These are phyloP conservation scores for Fistulinella prunicolor DNA, from an alignment of 768 basidiomycete genomes.

Conservation along the genomic window DNA sequence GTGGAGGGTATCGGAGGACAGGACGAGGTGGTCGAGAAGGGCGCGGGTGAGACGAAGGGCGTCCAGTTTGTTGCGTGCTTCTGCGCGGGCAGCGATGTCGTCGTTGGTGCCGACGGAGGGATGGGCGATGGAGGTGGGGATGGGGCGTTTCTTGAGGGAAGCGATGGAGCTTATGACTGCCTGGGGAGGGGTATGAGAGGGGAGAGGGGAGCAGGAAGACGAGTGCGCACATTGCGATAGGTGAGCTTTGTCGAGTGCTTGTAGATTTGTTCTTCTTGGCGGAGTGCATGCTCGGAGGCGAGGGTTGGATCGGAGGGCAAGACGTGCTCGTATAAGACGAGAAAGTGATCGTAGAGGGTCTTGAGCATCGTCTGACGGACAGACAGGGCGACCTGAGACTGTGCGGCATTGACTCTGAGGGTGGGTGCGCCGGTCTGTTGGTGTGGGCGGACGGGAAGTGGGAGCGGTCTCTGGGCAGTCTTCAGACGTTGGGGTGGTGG, in stretches of 20 bases:
- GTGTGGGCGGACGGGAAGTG: neutral
- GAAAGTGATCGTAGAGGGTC: slow-evolving; percentile 69
- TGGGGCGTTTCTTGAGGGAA: slow-evolving; percentile 47
- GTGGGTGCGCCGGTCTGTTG: slow-evolving; percentile 59
- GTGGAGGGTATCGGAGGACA: slow-evolving; percentile 54
- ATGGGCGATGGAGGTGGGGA: slow-evolving; percentile 58
- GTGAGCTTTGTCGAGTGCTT: slow-evolving; percentile 69
- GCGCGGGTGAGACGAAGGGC: slow-evolving; percentile 51
- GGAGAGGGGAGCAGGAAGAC: neutral
- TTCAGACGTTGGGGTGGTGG: slow-evolving; percentile 67
- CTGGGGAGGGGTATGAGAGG: slow-evolving; percentile 30
- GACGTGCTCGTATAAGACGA: slow-evolving; percentile 60
- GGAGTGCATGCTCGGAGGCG: slow-evolving; percentile 75
- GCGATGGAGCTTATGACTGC: slow-evolving; percentile 52
- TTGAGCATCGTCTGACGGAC: slow-evolving; percentile 82
- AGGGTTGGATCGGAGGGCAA: slow-evolving; percentile 53
- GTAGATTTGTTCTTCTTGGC: slow-evolving; percentile 81
- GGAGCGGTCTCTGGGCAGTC: slow-evolving; percentile 32
- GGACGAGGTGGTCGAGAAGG: slow-evolving; percentile 55
- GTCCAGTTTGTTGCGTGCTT: slow-evolving; percentile 51
- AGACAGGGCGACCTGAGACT: slow-evolving; percentile 68
- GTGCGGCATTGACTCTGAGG: slow-evolving; percentile 62
- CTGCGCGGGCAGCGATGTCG: slow-evolving; percentile 54
- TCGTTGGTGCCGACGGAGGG: slow-evolving; percentile 76
- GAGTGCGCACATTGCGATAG: slow-evolving; percentile 69